phyloP scores from a whole-genome alignment of 2,329 filamentous ascomycete genomes.

The Diaporthe nobilis region DNA sequence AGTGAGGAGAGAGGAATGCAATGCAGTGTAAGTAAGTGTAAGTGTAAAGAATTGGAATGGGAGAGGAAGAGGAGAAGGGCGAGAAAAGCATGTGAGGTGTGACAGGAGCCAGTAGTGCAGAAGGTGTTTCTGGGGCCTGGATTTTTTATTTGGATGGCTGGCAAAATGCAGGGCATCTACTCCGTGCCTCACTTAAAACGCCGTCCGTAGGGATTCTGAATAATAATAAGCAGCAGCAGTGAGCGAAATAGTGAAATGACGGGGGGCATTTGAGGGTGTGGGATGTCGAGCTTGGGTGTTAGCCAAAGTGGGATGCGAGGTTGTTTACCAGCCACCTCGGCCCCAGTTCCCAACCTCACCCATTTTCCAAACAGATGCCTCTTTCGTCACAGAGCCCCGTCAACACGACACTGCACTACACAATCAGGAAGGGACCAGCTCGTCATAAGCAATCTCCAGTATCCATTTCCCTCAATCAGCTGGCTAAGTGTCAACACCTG shows the following conservation, averaged over 20 bases:
- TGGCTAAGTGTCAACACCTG: neutral
- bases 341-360: constrained; percentile 36
- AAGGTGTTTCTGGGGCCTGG: constrained; percentile 15
- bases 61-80: constrained; percentile 12
- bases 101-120: constrained; percentile 6
- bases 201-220: constrained; percentile 20
- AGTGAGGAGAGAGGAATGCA: constrained; percentile 12
- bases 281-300: constrained; percentile 8
- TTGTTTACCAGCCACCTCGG: constrained; percentile 36
- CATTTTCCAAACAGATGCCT: constrained; percentile 32
- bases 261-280: neutral
- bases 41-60: constrained; percentile 5
- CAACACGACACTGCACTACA: neutral
- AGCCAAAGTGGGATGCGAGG: constrained; percentile 30
- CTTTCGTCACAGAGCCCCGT: constrained; percentile 31
- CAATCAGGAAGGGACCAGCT: neutral
- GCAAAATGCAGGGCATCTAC: constrained; percentile 19
- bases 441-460: neutral
- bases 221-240: neutral
- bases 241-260: neutral
- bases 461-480: neutral
- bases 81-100: constrained; percentile 21
- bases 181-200: neutral
- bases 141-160: constrained; percentile 23
- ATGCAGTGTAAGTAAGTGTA: constrained; percentile 1